phyloP scores from a whole-genome alignment of 2,329 filamentous ascomycete genomes.

The Aureobasidium sp. region DNA sequence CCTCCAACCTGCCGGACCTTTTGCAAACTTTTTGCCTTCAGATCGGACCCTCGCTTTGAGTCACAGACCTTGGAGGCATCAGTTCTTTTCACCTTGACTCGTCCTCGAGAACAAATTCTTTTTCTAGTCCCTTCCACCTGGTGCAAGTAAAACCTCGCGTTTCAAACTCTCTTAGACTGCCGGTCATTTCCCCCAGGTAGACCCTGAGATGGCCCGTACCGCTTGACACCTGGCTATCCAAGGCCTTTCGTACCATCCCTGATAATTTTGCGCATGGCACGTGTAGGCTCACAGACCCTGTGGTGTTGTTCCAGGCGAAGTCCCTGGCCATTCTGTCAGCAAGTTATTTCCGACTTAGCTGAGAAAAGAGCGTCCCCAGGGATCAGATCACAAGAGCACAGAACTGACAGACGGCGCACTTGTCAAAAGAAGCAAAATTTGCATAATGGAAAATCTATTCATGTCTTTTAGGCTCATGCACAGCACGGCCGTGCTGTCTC shows the following conservation, averaged over 20 bases:
- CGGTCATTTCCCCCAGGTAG: slow-evolving; percentile 8
- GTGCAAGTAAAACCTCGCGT: neutral
- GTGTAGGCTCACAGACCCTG: slow-evolving; percentile 11
- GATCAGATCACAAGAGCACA: neutral
- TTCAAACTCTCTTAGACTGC: neutral
- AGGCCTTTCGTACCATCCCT: neutral
- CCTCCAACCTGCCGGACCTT: neutral
- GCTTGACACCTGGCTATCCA: slow-evolving; percentile 9
- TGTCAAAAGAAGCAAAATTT: neutral
- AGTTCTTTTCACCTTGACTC: neutral
- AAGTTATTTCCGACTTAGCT: neutral
- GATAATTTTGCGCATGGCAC: slow-evolving; percentile 2
- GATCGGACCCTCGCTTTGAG: neutral
- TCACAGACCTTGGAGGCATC: neutral
- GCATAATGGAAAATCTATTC: neutral
- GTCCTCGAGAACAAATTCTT: neutral
- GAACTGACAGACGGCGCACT: neutral
- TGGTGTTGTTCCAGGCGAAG: neutral
- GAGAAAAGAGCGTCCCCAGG: neutral
- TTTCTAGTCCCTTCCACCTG: neutral
- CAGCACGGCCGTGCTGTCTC: neutral
- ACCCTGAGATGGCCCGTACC: slow-evolving; percentile 13
- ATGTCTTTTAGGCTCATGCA: neutral
- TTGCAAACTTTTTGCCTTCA: neutral
- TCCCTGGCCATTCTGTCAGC: neutral